A percentile compares a stretch with the other conserved stretches of the same genome.
phyloP scores from a whole-genome alignment of 495 filamentous ascomycete species.

The Elasticomyces elasticus region DNA sequence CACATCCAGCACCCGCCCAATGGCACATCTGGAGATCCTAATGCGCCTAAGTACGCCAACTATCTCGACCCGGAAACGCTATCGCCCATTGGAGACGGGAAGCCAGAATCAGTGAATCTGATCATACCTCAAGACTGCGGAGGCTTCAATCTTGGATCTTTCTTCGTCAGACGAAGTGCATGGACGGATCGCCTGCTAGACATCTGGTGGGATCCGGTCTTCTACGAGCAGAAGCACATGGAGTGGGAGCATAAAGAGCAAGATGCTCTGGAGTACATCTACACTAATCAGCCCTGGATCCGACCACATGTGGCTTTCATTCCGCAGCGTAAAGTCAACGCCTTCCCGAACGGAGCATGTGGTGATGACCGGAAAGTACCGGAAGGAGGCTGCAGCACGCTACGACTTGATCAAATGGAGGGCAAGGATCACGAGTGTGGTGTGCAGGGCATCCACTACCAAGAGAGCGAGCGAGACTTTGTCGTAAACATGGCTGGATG shows the following conservation, averaged over 20 bases:
- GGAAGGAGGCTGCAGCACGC: constrained; percentile 11
- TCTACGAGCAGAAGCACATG: constrained; percentile 98
- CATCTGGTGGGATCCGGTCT: constrained; percentile 97
- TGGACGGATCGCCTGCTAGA: constrained; percentile 93
- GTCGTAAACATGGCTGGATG: constrained; percentile 99
- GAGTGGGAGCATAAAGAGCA: constrained; percentile 99
- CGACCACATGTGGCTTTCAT: constrained; percentile 81
- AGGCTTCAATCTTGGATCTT: constrained; percentile 94
- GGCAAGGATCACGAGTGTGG: constrained; percentile 39
- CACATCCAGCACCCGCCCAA: constrained; percentile 77
- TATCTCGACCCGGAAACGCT: constrained; percentile 66
- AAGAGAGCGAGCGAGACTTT: constrained; percentile 77
- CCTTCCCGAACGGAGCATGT: constrained; percentile 85
- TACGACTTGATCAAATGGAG: constrained; percentile 42
- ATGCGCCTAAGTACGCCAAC: constrained; percentile 17
- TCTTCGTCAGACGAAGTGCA: constrained; percentile 72
- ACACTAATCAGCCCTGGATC: constrained; percentile 85
- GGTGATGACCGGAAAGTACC: constrained; percentile 46
- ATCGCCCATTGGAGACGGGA: constrained; percentile 64
- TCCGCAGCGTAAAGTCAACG: constrained; percentile 85
- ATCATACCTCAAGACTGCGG: constrained; percentile 88
- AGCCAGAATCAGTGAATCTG: constrained; percentile 66
- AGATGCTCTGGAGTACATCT: constrained; percentile 86
- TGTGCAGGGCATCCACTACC: constrained; percentile 74
- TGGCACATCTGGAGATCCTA: constrained; percentile 33